Conservation (phyloP, 805 yeast species). For the Yarrowia sp. region DNA sequence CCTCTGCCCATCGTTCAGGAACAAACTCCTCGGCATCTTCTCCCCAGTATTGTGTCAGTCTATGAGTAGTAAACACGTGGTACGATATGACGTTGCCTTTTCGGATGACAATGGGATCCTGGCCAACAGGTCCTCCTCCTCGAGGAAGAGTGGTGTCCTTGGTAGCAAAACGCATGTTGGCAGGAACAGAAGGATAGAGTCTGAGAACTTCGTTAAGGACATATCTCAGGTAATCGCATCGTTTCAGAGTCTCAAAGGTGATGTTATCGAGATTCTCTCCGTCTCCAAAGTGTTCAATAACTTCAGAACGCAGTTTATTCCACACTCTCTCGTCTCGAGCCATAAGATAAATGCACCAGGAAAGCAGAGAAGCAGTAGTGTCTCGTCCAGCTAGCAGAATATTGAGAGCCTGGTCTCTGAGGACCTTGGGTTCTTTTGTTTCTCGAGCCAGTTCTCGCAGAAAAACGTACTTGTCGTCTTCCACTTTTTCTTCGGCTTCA, state of each 20-base stretch:
- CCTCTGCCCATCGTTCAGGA: slow-evolving; percentile 50
- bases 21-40: slow-evolving; percentile 43
- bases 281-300: slow-evolving; percentile 40
- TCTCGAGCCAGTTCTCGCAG: slow-evolving; percentile 48
- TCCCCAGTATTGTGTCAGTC: slow-evolving; percentile 43
- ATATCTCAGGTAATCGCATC: slow-evolving; percentile 46
- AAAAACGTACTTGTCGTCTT: slow-evolving; percentile 44
- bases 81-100: slow-evolving; percentile 46
- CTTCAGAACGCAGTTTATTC: slow-evolving; percentile 40
- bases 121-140: slow-evolving; percentile 48
- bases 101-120: slow-evolving; percentile 42
- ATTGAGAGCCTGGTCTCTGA: slow-evolving; percentile 51
- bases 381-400: slow-evolving; percentile 55
- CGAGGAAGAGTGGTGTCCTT: slow-evolving; percentile 48
- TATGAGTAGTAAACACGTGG: slow-evolving; percentile 45
- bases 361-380: slow-evolving; percentile 51
- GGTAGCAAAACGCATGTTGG: slow-evolving; percentile 46
- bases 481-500: slow-evolving; percentile 27
- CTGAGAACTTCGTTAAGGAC: slow-evolving; percentile 50
- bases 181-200: slow-evolving; percentile 51
- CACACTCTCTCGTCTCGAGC: slow-evolving; percentile 40
- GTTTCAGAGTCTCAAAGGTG: slow-evolving; percentile 48
- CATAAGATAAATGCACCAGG: slow-evolving; percentile 46
- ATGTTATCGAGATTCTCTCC: slow-evolving; percentile 34
- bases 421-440: slow-evolving; percentile 46